Conservation (phyloP, 148 eudicot genomes). For the Camellia lanceoleosa region DNA sequence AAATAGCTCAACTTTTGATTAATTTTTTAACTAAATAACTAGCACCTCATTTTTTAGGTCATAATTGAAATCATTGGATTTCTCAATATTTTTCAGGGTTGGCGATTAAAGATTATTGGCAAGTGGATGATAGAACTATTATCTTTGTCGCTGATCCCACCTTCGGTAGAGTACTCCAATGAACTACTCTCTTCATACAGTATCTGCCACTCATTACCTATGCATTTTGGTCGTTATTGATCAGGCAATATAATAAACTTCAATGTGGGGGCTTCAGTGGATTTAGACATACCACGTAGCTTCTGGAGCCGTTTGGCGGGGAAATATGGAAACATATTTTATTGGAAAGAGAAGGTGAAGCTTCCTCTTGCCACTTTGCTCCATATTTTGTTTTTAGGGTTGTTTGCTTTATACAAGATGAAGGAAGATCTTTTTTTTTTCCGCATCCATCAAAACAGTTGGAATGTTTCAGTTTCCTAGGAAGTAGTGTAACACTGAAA, state of each 20-base stretch:
- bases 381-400: not conserved
- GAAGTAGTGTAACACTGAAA: too few relatives aligned
- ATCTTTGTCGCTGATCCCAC: conserved; percentile 98
- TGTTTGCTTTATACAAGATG: not conserved
- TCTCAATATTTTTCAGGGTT: conserved; percentile 48
- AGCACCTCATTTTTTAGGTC: not conserved
- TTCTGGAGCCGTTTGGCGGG: conserved; percentile 97
- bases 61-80: not conserved
- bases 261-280: conserved; percentile 80
- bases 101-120: conserved; percentile 91
- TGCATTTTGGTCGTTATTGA: not conserved
- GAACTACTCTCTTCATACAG: not conserved
- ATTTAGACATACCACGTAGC: conserved; percentile 84
- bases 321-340: conserved; percentile 86
- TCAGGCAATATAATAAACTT: conserved; percentile 85
- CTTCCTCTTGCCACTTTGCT: not conserved
- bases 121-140: conserved; percentile 86
- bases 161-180: conserved; percentile 48
- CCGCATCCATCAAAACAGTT: too few relatives aligned
- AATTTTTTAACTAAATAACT: not conserved
- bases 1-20: not conserved
- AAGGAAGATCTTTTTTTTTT: too few relatives aligned
- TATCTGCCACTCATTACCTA: not conserved
- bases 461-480: too few relatives aligned
- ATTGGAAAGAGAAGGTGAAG: conserved; percentile 92